phyloP scores from a whole-genome alignment of 495 filamentous ascomycete species.

The Talaromyces nanjingensis region DNA sequence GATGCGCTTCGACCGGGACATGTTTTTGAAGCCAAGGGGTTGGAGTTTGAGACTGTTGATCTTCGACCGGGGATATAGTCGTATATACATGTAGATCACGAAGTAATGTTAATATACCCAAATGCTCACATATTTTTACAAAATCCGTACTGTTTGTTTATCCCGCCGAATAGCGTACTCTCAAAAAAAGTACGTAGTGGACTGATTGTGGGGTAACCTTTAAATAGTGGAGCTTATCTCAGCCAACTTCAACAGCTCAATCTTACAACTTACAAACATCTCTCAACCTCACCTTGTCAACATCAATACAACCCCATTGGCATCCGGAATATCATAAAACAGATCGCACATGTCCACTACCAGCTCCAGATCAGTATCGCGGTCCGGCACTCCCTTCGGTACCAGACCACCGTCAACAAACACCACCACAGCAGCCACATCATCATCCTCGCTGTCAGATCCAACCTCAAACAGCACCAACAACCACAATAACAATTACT shows the following conservation, averaged over 20 bases:
- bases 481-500: conserved; percentile 33
- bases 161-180: no score
- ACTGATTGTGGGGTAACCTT: background rate
- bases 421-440: conserved; percentile 21
- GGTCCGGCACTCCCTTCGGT: conserved; percentile 17
- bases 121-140: background rate
- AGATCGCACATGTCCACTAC: conserved; percentile 8
- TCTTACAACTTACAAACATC: background rate
- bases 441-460: conserved; percentile 8
- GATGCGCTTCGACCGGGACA: conserved; percentile 77
- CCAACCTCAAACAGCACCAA: conserved; percentile 13
- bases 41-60: conserved; percentile 76
- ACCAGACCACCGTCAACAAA: conserved; percentile 22
- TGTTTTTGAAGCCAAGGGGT: conserved; percentile 67
- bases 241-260: background rate
- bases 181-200: background rate
- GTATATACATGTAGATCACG: background rate
- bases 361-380: conserved; percentile 17
- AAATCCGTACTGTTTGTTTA: no score
- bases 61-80: conserved; percentile 46
- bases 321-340: background rate
- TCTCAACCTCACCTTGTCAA: background rate
- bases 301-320: conserved; percentile 4
- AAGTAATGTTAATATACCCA: conserved; percentile 1
- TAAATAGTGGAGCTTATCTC: background rate